Evolutionary conservation across 2,329 filamentous ascomycete species (phyloP).

Genomic region (Knufia fluminis): DNA sequence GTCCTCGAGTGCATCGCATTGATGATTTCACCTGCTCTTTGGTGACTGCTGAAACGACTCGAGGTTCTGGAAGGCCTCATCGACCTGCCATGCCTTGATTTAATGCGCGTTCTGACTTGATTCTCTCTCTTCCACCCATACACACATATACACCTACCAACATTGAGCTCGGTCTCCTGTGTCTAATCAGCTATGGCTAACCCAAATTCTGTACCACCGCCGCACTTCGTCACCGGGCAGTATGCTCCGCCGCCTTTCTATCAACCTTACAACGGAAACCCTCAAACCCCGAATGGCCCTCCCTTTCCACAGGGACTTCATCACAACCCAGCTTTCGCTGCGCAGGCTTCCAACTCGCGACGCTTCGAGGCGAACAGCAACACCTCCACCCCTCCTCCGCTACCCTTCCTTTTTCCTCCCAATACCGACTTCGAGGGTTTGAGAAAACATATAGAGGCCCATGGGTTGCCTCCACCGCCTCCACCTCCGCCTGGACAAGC

Average conservation of each 20-base stretch:
- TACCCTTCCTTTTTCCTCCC: constrained; percentile 1
- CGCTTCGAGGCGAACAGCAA: constrained; percentile 25
- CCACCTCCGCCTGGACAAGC: constrained; percentile 20
- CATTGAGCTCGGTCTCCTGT: not conserved
- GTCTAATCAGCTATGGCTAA: not conserved
- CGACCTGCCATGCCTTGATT: not conserved
- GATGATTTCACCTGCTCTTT: not conserved
- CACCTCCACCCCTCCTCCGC: constrained; percentile 23
- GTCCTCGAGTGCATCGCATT: not conserved
- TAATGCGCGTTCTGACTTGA: not conserved
- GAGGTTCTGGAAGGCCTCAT: not conserved
- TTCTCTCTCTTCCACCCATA: not conserved
- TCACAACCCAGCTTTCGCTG: not conserved
- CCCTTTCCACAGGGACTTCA: not conserved
- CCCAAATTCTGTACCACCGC: not conserved
- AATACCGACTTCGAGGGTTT: not conserved
- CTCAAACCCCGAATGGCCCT: constrained; percentile 1
- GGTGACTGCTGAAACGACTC: not conserved
- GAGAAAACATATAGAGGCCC: constrained; percentile 10
- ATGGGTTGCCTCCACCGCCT: constrained; percentile 21
- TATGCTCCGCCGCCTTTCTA: constrained; percentile 1
- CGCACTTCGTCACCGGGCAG: not conserved
- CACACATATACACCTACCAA: not conserved
- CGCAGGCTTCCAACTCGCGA: constrained; percentile 16
- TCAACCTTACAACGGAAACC: not conserved